These are phyloP conservation scores for Sabuloglossum arenarium DNA, from an alignment of 495 filamentous ascomycete genomes.

Conservation along the genomic window DNA sequence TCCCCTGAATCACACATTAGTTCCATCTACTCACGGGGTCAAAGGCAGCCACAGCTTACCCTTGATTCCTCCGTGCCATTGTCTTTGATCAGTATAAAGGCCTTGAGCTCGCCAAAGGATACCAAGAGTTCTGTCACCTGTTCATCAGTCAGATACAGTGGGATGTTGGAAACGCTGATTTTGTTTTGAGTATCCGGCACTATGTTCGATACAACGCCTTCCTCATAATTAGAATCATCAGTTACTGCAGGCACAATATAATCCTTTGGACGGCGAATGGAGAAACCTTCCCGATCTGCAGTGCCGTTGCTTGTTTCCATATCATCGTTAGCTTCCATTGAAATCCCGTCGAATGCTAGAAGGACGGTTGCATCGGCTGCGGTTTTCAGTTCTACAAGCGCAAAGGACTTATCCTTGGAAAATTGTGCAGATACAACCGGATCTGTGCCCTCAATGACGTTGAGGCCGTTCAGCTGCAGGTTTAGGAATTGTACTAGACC, in stretches of 20 bases:
- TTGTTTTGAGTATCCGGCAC: conserved; percentile 90
- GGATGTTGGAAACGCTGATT: conserved; percentile 78
- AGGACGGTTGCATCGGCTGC: conserved; percentile 77
- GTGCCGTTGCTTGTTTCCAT: conserved; percentile 31
- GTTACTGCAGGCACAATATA: conserved; percentile 77
- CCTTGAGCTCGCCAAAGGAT: conserved; percentile 82
- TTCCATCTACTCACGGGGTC: background rate
- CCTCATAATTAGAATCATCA: conserved; percentile 58
- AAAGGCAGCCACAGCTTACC: conserved; percentile 31
- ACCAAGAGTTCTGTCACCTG: conserved; percentile 77
- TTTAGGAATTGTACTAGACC: conserved; percentile 75
- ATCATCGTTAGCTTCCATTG: conserved; percentile 54
- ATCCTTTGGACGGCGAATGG: conserved; percentile 82
- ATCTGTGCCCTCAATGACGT: conserved; percentile 65
- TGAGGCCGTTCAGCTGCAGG: conserved; percentile 80
- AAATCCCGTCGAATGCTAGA: conserved; percentile 71
- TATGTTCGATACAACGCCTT: conserved; percentile 53
- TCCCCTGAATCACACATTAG: conserved; percentile 34
- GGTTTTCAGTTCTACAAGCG: conserved; percentile 78
- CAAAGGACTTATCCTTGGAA: conserved; percentile 55
- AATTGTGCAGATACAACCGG: conserved; percentile 74
- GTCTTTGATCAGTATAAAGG: conserved; percentile 83
- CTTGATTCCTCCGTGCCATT: conserved; percentile 65
- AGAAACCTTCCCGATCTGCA: conserved; percentile 38
- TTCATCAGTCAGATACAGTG: conserved; percentile 67